These are phyloP conservation scores for Salix brachista DNA, from an alignment of 345 rosid species.

Conservation along the genomic window DNA sequence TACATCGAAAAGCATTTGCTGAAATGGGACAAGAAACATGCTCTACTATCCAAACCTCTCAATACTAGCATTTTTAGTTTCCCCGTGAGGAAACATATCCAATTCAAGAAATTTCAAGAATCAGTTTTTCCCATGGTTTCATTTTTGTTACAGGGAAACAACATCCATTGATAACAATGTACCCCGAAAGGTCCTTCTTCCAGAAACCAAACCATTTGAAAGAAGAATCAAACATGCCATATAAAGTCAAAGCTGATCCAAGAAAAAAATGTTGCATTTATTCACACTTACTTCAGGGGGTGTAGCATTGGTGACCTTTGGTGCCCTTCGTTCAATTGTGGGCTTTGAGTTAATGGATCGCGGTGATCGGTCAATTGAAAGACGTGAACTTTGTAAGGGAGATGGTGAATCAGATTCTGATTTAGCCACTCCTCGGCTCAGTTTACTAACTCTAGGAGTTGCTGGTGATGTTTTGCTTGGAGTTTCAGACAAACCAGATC, in stretches of 20 bases:
- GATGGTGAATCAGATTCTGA: constrained; percentile 59
- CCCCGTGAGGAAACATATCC: background rate
- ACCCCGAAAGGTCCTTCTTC: background rate
- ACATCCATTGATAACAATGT: background rate
- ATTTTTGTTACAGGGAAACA: background rate
- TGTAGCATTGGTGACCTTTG: constrained; percentile 43
- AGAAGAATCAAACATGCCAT: background rate
- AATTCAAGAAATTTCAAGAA: background rate
- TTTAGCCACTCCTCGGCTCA: constrained; percentile 50
- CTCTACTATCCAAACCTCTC: background rate
- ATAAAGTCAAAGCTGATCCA: background rate
- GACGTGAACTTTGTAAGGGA: constrained; percentile 55
- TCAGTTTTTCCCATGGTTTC: background rate
- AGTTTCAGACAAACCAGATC: constrained; percentile 73
- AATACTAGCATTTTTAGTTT: background rate
- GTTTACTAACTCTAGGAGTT: constrained; percentile 60
- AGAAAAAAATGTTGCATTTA: background rate
- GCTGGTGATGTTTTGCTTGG: constrained; percentile 62
- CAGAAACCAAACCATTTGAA: background rate
- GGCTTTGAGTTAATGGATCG: constrained; percentile 63
- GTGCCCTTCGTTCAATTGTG: constrained; percentile 55
- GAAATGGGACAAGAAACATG: background rate
- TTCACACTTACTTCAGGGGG: constrained; percentile 62
- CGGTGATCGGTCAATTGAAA: constrained; percentile 67
- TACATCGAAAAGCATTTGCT: background rate